Base-by-base conservation (phyloP, 768 basidiomycete genomes). In the Termitomyces sp. region DNA sequence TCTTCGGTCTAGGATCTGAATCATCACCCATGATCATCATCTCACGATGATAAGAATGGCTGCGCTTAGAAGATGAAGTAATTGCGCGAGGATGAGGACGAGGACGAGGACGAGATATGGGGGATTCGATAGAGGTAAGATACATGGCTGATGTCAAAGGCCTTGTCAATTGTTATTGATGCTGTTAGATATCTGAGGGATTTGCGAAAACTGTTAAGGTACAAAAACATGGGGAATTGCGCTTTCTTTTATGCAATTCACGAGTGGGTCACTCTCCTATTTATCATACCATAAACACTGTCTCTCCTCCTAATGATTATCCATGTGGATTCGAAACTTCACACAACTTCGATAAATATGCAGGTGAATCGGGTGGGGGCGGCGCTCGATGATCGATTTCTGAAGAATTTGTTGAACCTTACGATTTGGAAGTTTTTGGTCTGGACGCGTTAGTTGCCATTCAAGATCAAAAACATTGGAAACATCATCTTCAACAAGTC, bases 211-310 rank as follows among this genome's bases (percentile, higher is more conserved):
- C 13, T 36, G 50, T 23, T n/a, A 14, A 10, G 18, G 4, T 41
- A 28, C 0, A 7, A 4, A 6, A 18, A 10, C 5, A 3, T 3
- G 1, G 0, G 0, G 16, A 28, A 18, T 23, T 5, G 26, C 5
- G 18, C 26, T 16, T 16, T 28, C 16, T 53, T 40, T n/a, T 53
- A 53, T 41, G 52, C 26, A 30, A 40, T 18, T 30, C 26, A 28
- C 13, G 16, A 53, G 52, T 41, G 52, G 38, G 51, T 52, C 36
- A 26, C 9, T 36, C 51, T 52, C 51, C 50, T 38, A 26, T 28
- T 38, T 26, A 3, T n/a, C 8, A 9, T 14, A 20, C 35, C 50
- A 51, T 35, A 13, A 16, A 23, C 51, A 52, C 51, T 52, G 51
- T 26, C 33, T 14, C 2, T 5, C 28, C 51, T 53, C 52, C 38